These are phyloP conservation scores for Cystofilobasidium macerans DNA, from an alignment of 768 basidiomycete species.

Conservation along the genomic window DNA sequence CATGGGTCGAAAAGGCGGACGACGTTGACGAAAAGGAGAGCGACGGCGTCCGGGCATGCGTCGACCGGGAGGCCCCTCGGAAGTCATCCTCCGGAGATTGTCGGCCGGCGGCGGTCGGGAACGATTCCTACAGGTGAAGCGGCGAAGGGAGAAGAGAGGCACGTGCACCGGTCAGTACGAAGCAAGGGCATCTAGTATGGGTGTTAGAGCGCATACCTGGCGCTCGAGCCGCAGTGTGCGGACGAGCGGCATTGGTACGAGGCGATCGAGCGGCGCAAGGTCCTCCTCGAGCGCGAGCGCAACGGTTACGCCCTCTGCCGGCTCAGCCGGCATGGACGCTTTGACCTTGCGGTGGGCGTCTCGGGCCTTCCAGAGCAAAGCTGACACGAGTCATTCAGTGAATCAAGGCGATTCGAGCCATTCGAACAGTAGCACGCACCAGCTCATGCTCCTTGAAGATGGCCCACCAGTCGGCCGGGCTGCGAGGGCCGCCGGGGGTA, in stretches of 20 bases:
- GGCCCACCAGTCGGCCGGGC: neutral
- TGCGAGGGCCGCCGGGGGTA: neutral
- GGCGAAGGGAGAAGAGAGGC: no score
- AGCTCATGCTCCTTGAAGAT: neutral
- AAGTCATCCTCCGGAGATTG: no score
- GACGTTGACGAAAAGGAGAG: conserved; percentile 1
- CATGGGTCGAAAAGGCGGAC: neutral
- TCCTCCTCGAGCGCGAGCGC: neutral
- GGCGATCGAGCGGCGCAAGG: neutral
- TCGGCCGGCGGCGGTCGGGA: no score
- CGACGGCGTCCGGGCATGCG: neutral
- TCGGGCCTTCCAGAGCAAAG: neutral
- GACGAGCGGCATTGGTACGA: neutral
- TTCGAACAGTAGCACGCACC: neutral
- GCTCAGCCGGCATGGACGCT: neutral
- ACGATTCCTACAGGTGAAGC: no score
- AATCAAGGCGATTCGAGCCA: neutral
- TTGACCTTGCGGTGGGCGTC: neutral
- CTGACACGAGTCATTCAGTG: neutral
- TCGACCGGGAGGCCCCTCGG: no score
- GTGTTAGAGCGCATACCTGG: neutral
- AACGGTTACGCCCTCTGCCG: neutral
- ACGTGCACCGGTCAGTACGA: no score
- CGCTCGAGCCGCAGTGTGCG: neutral
- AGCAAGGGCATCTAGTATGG: neutral